Evolutionary conservation across 148 eudicot species (phyloP), one percentile per base, ranked within the genome.

Genomic region (Linanthus parryae): DNA sequence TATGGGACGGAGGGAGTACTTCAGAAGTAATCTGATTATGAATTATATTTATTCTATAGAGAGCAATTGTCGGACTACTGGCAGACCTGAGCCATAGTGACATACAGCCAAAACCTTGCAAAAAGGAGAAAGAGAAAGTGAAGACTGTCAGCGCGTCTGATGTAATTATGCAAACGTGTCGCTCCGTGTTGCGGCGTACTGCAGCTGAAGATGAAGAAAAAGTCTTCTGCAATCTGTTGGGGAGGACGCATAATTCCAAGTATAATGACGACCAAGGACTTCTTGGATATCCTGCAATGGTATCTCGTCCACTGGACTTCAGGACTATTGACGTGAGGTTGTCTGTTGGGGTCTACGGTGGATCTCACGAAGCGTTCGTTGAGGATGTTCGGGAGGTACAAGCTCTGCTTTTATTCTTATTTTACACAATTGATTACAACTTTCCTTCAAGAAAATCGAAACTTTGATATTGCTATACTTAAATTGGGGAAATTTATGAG

Each of bases 221-320:
- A 51, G 64, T 71, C 21, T 71, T 75, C 47, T 75, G 73, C 64
- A 75, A 75, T 63, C 80, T 75, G 9, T 53, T 71, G 61, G 80
- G 61, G 22, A 71, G 67, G 58, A 56, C 75, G 29, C 21, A 54
- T 55, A 67, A 70, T 48, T 67, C 61, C 14, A 59, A 62, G 52
- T 78, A 72, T 53, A 62, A 63, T 31, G 76, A 71, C 45, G 76
- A 75, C 21, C 70, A 66, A 41, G 80, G 80, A 24, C 57, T 75
- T 67, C 70, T 75, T 29, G 76, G 80, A 26, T 64, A 67, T 67
- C 73, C 80, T 50, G 70, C 76, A 34, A 75, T 75, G 73, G 80
- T 75, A 3, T 67, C 80, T 50, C 73, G 80, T 39, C 80, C 80
- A 35, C 52, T 75, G 31, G 80, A 75, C 51, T 75, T 75, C 64